Conservation (phyloP, 2,329 filamentous ascomycete species). For the Aaosphaeria arxii region DNA sequence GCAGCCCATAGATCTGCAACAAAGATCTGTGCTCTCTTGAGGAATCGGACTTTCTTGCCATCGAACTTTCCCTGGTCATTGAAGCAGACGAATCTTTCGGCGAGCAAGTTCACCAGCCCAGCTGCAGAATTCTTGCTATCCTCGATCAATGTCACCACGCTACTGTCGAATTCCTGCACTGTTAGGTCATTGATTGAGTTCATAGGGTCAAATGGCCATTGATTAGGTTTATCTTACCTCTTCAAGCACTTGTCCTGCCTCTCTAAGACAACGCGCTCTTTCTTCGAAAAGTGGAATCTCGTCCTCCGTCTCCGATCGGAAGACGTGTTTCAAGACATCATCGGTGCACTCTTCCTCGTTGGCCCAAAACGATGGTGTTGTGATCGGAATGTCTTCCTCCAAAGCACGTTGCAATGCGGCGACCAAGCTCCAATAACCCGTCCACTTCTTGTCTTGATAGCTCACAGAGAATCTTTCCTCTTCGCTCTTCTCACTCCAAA, state of each 20-base stretch:
- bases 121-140: constrained; percentile 78
- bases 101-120: constrained; percentile 79
- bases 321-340: constrained; percentile 70
- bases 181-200: constrained; percentile 11
- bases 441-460: constrained; percentile 80
- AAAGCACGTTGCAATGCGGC: constrained; percentile 82
- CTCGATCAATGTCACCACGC: constrained; percentile 69
- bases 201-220: background rate
- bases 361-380: constrained; percentile 82
- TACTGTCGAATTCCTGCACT: constrained; percentile 69
- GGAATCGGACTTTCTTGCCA: constrained; percentile 71
- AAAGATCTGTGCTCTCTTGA: constrained; percentile 94
- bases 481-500: constrained; percentile 76
- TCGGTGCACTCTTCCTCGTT: constrained; percentile 73
- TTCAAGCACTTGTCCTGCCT: constrained; percentile 77
- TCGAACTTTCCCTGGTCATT: constrained; percentile 76
- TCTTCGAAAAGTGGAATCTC: constrained; percentile 81
- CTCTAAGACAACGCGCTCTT: constrained; percentile 73
- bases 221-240: constrained; percentile 52
- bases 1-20: constrained; percentile 97
- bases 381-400: constrained; percentile 88
- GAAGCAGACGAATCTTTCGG: constrained; percentile 80
- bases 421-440: constrained; percentile 92
- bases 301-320: constrained; percentile 82
- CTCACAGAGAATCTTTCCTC: constrained; percentile 77